Evolutionary conservation across 345 rosid genomes (phyloP), one percentile per base, ranked within the genome.

Genomic region (Eutrema yunnanense): DNA sequence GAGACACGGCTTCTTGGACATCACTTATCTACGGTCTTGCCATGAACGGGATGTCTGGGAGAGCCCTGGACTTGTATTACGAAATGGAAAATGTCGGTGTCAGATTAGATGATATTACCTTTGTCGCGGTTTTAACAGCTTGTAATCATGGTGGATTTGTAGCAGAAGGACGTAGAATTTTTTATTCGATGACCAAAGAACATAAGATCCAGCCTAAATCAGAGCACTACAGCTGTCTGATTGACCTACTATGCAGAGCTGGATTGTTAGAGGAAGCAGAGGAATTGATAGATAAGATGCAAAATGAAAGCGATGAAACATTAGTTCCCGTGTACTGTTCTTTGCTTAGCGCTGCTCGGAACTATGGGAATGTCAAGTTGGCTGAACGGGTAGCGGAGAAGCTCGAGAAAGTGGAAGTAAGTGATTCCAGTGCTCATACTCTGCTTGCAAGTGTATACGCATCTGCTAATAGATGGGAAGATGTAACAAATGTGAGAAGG

Each of bases 111-210:
- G 84, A 76, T 57, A 83, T 90, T 62, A 88, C 96, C 19, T 88
- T 86, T 59, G 82, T 88, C 2, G 87, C 89, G 9, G 90, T 88
- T 67, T 71, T 90, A 67, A 87, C 88, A 65, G 97, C 97, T 5
- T 90, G 92, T 73, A 90, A 81, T 78, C 96, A 90, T 72, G 96
- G 90, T 69, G 97, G 97, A 52, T 72, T 90, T 73, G 85, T 90
- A 44, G 77, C 73, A 10, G 90, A 88, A 81, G 92, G 95, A 1
- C 88, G 84, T 12, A 49, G 29, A 22, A 32, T 80, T n/a, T 87
- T 87, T n/a, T 32, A 72, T 57, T 84, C 87, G 37, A 87, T 91
- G 96, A 79, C 62, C 11, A 32, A 54, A 32, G 51, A 53, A 9
- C 84, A 85, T 62, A 72, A 77, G 12, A 82, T 88, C 34, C 65